Evolutionary conservation across 345 rosid species (phyloP).

Genomic region (Rhizophora apiculata): DNA sequence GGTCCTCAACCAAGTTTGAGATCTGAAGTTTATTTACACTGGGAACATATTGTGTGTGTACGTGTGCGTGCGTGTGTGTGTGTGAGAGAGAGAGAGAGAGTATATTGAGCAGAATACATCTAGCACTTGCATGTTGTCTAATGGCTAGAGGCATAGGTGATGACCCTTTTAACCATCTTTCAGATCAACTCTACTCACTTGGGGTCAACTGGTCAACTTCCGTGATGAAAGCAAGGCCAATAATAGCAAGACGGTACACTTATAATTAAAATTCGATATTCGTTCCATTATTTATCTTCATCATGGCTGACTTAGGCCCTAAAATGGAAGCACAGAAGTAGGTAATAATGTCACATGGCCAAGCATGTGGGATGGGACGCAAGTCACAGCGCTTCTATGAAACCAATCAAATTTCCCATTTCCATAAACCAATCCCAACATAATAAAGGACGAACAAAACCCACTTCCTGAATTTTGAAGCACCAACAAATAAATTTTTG

Average conservation of each 20-base stretch:
- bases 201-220: conserved; percentile 14
- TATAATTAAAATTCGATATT: no score
- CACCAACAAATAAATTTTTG: not conserved
- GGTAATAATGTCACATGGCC: not conserved
- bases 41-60: not conserved
- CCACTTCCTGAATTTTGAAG: not conserved
- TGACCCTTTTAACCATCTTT: conserved; percentile 13
- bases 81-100: not conserved
- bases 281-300: no score
- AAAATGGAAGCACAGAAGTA: conserved; percentile 4
- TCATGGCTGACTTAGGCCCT: not conserved
- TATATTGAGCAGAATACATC: not conserved
- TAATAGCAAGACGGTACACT: not conserved
- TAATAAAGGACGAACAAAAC: not conserved
- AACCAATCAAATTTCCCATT: conserved; percentile 2
- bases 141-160: conserved; percentile 4
- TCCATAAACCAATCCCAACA: not conserved
- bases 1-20: conserved; percentile 25
- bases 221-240: conserved; percentile 6
- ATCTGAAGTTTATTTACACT: not conserved
- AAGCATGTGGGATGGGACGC: not conserved
- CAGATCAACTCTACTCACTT: conserved; percentile 16
- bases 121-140: not conserved
- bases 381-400: conserved; percentile 5
- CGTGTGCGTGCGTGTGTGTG: not conserved